A percentile compares a stretch with the other conserved stretches of the same genome.
phyloP scores from a whole-genome alignment of 257 asterid genomes.

The Capsicum rhomboideum region DNA sequence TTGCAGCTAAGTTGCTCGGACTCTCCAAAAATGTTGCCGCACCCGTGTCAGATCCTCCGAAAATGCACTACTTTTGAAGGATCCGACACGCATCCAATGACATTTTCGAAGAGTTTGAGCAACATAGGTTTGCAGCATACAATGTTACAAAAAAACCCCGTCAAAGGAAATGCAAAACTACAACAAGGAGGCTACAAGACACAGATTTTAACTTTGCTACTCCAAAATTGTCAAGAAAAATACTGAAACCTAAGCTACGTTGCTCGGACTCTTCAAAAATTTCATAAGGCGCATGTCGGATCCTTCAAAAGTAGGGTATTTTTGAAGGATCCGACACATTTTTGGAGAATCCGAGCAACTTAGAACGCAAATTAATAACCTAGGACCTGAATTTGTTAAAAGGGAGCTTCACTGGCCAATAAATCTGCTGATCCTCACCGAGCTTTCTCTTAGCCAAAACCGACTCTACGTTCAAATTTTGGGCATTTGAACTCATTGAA shows the following conservation, averaged over 20 bases:
- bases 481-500: conserved; percentile 11
- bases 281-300: no score
- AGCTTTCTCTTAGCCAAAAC: conserved; percentile 14
- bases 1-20: neutral
- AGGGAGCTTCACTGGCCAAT: conserved; percentile 17
- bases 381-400: conserved; percentile 13
- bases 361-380: neutral
- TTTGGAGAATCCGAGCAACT: no score
- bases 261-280: no score
- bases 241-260: neutral
- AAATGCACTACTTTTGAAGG: no score
- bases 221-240: neutral
- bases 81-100: no score
- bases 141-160: neutral
- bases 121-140: neutral
- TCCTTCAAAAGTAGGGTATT: no score
- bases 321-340: no score
- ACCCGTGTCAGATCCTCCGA: no score
- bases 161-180: neutral
- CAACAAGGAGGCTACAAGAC: neutral
- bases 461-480: conserved; percentile 8
- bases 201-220: neutral
- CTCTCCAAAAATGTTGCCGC: no score
- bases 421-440: conserved; percentile 11
- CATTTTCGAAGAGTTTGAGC: no score